phyloP scores from a whole-genome alignment of 2,329 filamentous ascomycete species.

The Periconia macrospinosa region DNA sequence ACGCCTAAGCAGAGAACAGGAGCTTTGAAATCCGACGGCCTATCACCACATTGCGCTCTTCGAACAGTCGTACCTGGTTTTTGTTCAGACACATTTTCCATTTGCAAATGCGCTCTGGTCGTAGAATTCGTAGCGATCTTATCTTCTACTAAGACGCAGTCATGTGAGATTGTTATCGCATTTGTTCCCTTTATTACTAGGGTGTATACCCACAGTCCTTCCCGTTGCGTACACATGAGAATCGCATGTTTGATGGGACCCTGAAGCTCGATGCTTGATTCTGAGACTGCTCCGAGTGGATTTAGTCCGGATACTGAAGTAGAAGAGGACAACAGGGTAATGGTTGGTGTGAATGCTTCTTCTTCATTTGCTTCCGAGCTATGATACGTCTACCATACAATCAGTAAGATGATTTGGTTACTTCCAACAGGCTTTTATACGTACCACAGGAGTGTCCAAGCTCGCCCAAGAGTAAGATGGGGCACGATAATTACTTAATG shows the following conservation, averaged over 20 bases:
- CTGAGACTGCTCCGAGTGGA: constrained; percentile 26
- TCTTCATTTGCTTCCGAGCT: constrained; percentile 23
- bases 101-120: too few species aligned
- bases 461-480: constrained; percentile 40
- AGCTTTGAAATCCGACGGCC: constrained; percentile 18
- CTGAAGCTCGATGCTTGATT: constrained; percentile 24
- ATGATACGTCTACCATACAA: constrained; percentile 15
- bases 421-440: background rate
- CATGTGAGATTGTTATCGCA: constrained; percentile 27
- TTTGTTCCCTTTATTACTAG: constrained; percentile 31
- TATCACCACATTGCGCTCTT: constrained; percentile 20
- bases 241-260: constrained; percentile 22
- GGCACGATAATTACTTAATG: constrained; percentile 27
- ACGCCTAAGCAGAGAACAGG: constrained; percentile 30
- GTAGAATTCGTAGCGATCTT: constrained; percentile 2
- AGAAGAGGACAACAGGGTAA: constrained; percentile 18
- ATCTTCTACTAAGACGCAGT: constrained; percentile 27
- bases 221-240: constrained; percentile 16
- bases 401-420: background rate
- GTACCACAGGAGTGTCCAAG: constrained; percentile 22
- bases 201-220: constrained; percentile 22
- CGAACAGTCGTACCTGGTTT: constrained; percentile 17
- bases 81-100: background rate
- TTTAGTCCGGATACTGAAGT: constrained; percentile 27
- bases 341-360: constrained; percentile 14